Evolutionary conservation across 1,139 yeast genomes (phyloP), one percentile per base, ranked within the genome.

Genomic region (Scheffersomyces stambukii): DNA sequence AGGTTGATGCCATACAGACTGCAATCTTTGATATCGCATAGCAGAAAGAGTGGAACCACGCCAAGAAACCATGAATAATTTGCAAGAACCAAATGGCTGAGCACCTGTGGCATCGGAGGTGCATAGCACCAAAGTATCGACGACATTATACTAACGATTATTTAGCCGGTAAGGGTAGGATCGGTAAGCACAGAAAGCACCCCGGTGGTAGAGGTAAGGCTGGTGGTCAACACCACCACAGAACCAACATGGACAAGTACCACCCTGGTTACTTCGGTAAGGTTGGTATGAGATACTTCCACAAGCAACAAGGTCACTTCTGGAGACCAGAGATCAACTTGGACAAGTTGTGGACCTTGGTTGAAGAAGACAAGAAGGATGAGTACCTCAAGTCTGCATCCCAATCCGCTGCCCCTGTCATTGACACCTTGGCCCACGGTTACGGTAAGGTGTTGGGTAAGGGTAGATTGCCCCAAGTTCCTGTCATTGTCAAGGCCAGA

Each of bases 181-280:
- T 93, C 75, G 99, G 99, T 75, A 91, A 93, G 84, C 98, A 93
- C 95, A 88, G 98, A 88, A 93, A 93, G 95, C 91, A 83, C 64
- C 97, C 98, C 58, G 98, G 98, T 91, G 99, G 99, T 79, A 91
- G 98, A 78, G 99, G 99, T 91, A 91, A 77, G 93, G 99, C 99
- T 70, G 99, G 99, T 89, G 99, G 99, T 85, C 94, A 80, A 76
- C 96, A 86, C 73, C 99, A 91, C 77, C 98, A 93, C 96, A 88
- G 97, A 85, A 88, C 91, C 70, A 88, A 88, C 81, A 75, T 91
- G 78, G 98, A 93, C 72, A 91, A 89, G 75, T 93, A 84, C 96
- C 99, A 93, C 73, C 98, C 98, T 63, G 99, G 99, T 88, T 93
- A 93, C 93, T 93, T 93, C 75, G 99, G 99, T 84, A 93, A 93